Base-by-base conservation (phyloP, 108 stramenopile genomes). In the Fragilaria radians region DNA sequence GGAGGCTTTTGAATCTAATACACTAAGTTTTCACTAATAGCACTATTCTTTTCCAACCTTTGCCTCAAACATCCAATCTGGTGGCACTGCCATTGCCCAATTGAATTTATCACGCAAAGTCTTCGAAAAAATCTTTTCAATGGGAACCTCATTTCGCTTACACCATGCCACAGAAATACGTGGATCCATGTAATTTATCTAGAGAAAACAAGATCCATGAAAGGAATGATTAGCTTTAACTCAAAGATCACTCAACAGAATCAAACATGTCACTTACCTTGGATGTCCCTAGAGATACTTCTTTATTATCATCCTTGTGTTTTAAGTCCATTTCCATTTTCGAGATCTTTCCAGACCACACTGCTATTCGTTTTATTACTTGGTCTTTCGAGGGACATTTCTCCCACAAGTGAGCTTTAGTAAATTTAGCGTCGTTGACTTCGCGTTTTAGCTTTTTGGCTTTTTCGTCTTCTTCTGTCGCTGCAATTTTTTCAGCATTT, bases 161-260 rank as follows among this genome's bases (percentile, higher is more conserved):
- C 99, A 99, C 94, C 95, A 99, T 4, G 99, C 99, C 1, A 99
- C 97, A 21, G 95, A 83, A 57, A 98, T 96, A 45, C 99, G 92
- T 1, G 97, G 99, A 80, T 98, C 97, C 96, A 98, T 98, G 73
- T 99, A 99, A 71, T 99, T 99, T 74, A 97, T 95, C 87, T 96
- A 32, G 26, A 48, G 27, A 1, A 22, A 33, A 32, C 32, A 2
- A 58, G 1, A 28, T 49, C 51, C 32, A 64, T 48, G 34, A 33
- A 3, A 56, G 23, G 23, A 46, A 54, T 34, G 0, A 62, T 0
- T 32, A 54, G n/a, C 27, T 29, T 25, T 1, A 18, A 48, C 9
- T 23, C 24, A 48, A 30, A 5, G 19, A 36, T 54, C 48, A 56
- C 26, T 45, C 9, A 32, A 21, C 45, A 59, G 28, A 62, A 33